Conservation (phyloP, 805 yeast species). For the Hanseniaspora lachancei region DNA sequence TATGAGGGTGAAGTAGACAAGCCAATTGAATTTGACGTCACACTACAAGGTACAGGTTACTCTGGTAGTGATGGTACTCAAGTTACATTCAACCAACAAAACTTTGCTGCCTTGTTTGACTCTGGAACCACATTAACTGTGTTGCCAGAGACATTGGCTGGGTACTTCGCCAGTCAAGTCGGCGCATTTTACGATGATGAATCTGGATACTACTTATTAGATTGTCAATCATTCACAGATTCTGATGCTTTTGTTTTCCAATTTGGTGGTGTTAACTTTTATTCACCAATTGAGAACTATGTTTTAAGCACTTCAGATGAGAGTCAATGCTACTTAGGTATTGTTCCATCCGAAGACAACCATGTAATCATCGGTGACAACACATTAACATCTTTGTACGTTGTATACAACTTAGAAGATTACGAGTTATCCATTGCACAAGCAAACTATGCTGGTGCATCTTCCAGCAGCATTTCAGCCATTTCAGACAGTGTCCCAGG, state of each 20-base stretch:
- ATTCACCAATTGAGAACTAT: slow-evolving; percentile 35
- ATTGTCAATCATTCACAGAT: slow-evolving; percentile 28
- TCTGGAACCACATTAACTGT: slow-evolving; percentile 37
- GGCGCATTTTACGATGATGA: slow-evolving; percentile 33
- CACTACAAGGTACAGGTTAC: slow-evolving; percentile 22
- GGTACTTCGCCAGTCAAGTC: slow-evolving; percentile 18
- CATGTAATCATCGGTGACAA: slow-evolving; percentile 41
- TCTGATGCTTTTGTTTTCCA: slow-evolving; percentile 33
- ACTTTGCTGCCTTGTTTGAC: slow-evolving; percentile 35
- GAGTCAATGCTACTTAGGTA: slow-evolving; percentile 34
- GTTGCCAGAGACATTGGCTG: background rate
- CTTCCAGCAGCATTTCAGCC: slow-evolving; percentile 17
- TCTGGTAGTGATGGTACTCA: background rate
- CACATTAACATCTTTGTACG: slow-evolving; percentile 45
- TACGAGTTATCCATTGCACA: slow-evolving; percentile 45
- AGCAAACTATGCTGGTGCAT: slow-evolving; percentile 22
- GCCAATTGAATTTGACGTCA: slow-evolving; percentile 21
- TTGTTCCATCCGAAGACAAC: slow-evolving; percentile 26
- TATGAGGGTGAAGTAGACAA: slow-evolving; percentile 15
- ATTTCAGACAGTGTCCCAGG: slow-evolving; percentile 30
- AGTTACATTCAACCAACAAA: slow-evolving; percentile 20
- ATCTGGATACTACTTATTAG: slow-evolving; percentile 35
- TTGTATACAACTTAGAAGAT: slow-evolving; percentile 51
- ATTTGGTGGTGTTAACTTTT: slow-evolving; percentile 48
- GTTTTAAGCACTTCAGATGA: slow-evolving; percentile 15